Conservation (phyloP, 2,329 filamentous ascomycete genomes). For the Fusarium odoratissimum region DNA sequence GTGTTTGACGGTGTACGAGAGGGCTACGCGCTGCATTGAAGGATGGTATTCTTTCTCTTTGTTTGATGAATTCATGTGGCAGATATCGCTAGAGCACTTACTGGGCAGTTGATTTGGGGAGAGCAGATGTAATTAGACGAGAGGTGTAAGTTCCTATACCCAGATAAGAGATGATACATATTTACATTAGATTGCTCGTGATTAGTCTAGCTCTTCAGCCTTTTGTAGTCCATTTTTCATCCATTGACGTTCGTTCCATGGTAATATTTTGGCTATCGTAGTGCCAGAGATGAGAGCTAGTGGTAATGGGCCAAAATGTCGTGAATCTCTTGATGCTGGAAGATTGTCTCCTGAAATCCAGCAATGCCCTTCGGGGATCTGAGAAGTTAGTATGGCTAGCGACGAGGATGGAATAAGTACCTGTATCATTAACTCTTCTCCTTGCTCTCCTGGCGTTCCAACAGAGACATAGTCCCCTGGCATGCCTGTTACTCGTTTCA, state of each 20-base stretch:
- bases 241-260: constrained; percentile 63
- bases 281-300: constrained; percentile 87
- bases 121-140: constrained; percentile 52
- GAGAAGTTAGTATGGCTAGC: constrained; percentile 16
- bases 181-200: constrained; percentile 11
- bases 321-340: constrained; percentile 84
- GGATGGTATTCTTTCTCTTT: constrained; percentile 41
- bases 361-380: constrained; percentile 93
- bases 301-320: constrained; percentile 86
- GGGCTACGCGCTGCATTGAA: constrained; percentile 14
- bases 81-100: constrained; percentile 36
- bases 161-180: constrained; percentile 44
- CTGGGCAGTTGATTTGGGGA: constrained; percentile 31
- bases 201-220: constrained; percentile 39
- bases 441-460: constrained; percentile 66
- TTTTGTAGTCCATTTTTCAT: constrained; percentile 59
- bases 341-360: constrained; percentile 93
- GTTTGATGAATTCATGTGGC: constrained; percentile 52
- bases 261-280: constrained; percentile 73
- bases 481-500: constrained; percentile 85
- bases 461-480: constrained; percentile 80
- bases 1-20: constrained; percentile 32
- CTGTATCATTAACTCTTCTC: constrained; percentile 70
- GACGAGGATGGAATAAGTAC: constrained; percentile 53
- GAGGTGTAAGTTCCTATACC: constrained; percentile 47